Evolutionary conservation across 148 eudicot species (phyloP).

Genomic region (Chenopodium berlandieri): DNA sequence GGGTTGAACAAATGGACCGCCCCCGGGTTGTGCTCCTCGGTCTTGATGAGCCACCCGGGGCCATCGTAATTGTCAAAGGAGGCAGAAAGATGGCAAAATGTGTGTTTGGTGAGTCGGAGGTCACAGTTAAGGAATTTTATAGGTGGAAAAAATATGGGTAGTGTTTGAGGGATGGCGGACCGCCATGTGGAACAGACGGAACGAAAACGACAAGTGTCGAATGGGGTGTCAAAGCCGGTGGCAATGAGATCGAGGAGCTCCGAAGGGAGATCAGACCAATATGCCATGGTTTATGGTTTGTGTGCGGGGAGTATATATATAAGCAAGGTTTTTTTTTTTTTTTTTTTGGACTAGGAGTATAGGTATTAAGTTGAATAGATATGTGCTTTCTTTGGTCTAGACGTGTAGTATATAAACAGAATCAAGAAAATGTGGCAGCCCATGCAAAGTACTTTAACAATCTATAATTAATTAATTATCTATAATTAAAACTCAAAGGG

Average conservation of each 20-base stretch:
- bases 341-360: not conserved
- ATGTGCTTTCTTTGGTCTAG: not conserved
- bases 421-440: conserved; percentile 3
- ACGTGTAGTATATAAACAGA: not conserved
- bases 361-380: not conserved
- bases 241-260: conserved; percentile 30
- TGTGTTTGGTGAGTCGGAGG: conserved; percentile 25
- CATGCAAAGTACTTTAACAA: not conserved
- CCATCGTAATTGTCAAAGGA: not conserved
- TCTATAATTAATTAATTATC: too few species aligned
- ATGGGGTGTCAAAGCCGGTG: conserved; percentile 8
- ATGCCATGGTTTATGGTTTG: conserved; percentile 11
- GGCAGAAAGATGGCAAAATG: conserved; percentile 17
- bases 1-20: conserved; percentile 23
- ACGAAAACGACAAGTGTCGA: conserved; percentile 22
- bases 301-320: not conserved
- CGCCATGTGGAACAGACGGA: conserved; percentile 33
- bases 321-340: too few species aligned
- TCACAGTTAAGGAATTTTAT: conserved; percentile 19
- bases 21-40: conserved; percentile 20
- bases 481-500: too few species aligned
- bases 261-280: conserved; percentile 29
- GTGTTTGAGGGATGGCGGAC: conserved; percentile 13
- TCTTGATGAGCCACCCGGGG: conserved; percentile 30
- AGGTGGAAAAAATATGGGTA: not conserved